phyloP scores from a whole-genome alignment of 1,284 basidiomycete genomes.

The Cystobasidium slooffiae region DNA sequence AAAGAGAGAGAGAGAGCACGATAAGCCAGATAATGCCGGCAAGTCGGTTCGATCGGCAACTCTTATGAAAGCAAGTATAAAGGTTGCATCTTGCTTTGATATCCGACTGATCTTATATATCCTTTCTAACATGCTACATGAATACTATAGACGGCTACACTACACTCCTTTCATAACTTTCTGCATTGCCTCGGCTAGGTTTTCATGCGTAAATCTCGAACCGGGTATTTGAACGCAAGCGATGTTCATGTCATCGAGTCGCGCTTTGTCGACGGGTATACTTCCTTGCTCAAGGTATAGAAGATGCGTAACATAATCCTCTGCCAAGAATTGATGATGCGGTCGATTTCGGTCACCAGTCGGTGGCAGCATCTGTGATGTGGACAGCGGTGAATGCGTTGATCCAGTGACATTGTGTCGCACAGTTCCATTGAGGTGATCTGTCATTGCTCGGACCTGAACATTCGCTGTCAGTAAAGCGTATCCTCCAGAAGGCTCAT shows the following conservation, averaged over 20 bases:
- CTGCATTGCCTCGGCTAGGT: background rate
- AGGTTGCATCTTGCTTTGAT: too few relatives aligned
- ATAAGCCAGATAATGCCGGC: constrained; percentile 10
- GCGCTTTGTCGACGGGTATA: constrained; percentile 69
- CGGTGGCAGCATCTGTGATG: constrained; percentile 7
- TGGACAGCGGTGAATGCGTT: constrained; percentile 15
- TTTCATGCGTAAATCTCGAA: constrained; percentile 12
- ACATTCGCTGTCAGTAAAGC: background rate
- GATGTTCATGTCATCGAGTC: constrained; percentile 26
- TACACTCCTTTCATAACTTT: background rate
- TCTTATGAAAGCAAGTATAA: too few relatives aligned
- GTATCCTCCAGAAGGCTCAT: background rate
- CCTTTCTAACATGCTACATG: background rate
- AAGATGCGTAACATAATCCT: constrained; percentile 71
- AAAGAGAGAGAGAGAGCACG: background rate
- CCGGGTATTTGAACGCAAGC: background rate
- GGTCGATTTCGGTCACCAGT: constrained; percentile 1
- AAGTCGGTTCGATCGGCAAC: background rate
- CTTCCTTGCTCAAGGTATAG: constrained; percentile 71
- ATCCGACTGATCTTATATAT: background rate
- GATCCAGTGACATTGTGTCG: constrained; percentile 1
- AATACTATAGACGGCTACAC: background rate
- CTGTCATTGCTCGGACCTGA: constrained; percentile 38
- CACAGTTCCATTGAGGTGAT: constrained; percentile 4
- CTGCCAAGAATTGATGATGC: constrained; percentile 49